Evolutionary conservation across 768 basidiomycete species (phyloP).

Genomic region (Austroboletus festivus): DNA sequence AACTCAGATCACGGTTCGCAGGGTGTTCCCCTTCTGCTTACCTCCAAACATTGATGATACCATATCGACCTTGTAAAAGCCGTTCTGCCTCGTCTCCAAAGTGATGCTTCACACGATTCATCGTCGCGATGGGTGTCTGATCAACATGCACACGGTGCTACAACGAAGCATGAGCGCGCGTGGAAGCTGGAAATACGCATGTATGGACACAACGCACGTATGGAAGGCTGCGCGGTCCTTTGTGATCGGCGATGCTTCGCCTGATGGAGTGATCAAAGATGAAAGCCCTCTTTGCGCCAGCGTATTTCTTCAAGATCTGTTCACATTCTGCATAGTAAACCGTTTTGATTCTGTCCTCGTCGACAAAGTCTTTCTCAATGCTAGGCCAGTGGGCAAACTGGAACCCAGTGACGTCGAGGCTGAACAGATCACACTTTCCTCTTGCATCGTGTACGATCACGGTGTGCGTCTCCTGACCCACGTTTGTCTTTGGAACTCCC

Average conservation of each 20-base stretch:
- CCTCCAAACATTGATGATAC: conserved; percentile 45
- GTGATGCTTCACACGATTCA: conserved; percentile 32
- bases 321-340: conserved; percentile 40
- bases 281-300: conserved; percentile 35
- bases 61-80: conserved; percentile 37
- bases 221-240: too few species aligned
- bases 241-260: not conserved
- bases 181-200: too few species aligned
- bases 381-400: too few species aligned
- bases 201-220: too few species aligned
- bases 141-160: too few species aligned
- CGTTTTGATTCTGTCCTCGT: conserved; percentile 34
- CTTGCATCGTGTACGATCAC: too few species aligned
- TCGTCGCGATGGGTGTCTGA: conserved; percentile 29
- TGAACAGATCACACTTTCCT: too few species aligned
- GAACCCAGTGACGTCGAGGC: too few species aligned
- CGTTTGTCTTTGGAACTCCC: too few species aligned
- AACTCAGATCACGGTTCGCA: too few species aligned
- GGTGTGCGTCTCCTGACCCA: too few species aligned
- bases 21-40: not conserved
- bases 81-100: conserved; percentile 39
- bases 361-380: conserved; percentile 33
- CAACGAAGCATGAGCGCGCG: too few species aligned
- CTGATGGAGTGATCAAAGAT: conserved; percentile 44
- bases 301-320: conserved; percentile 36